Percentiles rank a stretch among this genome's conserved stretches.
phyloP scores from a whole-genome alignment of 441 rosid genomes.

The Adansonia madagascariensis region DNA sequence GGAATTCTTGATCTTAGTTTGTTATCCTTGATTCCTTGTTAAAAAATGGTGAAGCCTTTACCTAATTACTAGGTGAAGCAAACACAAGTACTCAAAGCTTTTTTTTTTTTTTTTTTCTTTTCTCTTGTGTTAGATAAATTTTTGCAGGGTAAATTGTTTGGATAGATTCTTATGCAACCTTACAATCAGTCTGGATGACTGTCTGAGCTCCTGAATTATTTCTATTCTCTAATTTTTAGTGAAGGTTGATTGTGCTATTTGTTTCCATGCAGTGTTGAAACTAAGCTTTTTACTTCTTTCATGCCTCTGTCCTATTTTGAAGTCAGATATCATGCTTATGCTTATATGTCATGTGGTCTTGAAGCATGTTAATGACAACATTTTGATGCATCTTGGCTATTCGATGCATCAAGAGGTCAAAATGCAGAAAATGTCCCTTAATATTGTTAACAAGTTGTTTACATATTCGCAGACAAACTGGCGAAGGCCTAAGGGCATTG shows the following conservation, averaged over 20 bases:
- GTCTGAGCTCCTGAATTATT: neutral
- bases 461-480: slow-evolving; percentile 43
- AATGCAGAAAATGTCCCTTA: neutral
- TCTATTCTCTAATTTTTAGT: neutral
- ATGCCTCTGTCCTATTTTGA: neutral
- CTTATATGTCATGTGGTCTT: neutral
- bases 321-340: neutral
- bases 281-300: neutral
- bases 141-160: neutral
- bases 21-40: neutral
- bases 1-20: neutral
- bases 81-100: no score
- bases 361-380: neutral
- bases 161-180: no score
- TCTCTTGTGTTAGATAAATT: neutral
- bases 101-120: neutral
- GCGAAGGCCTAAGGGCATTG: no score
- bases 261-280: neutral
- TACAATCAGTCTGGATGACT: neutral
- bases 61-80: neutral
- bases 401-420: neutral
- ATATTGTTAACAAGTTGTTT: neutral
- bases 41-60: neutral
- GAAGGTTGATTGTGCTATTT: neutral
- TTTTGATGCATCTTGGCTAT: neutral